These are phyloP conservation scores for Colletotrichum neosansevieriae DNA, from an alignment of 2,329 filamentous ascomycete genomes.

Conservation along the genomic window DNA sequence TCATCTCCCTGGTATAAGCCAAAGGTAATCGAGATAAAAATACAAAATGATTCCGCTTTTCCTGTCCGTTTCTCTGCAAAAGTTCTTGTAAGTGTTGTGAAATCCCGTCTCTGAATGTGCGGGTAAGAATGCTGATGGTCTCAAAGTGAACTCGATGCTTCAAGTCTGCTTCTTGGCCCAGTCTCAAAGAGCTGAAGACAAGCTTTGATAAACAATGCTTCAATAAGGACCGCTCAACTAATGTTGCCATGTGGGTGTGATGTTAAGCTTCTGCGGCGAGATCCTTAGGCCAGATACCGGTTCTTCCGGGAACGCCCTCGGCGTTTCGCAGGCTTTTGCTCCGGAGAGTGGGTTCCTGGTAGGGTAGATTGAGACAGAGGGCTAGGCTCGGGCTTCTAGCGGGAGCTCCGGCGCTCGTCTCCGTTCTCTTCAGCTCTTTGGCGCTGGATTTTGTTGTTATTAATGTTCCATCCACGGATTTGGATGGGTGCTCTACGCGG, in stretches of 20 bases:
- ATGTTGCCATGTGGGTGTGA: too few relatives aligned
- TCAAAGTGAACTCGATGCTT: too few relatives aligned
- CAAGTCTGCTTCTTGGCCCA: neutral
- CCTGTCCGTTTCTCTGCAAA: slow-evolving; percentile 5
- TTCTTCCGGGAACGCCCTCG: too few relatives aligned
- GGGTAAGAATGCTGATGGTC: too few relatives aligned
- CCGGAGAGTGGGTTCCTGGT: neutral
- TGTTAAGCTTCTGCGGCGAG: too few relatives aligned
- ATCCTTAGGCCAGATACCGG: too few relatives aligned
- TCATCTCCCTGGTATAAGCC: slow-evolving; percentile 24
- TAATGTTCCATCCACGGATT: slow-evolving; percentile 64
- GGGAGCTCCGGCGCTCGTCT: slow-evolving; percentile 41
- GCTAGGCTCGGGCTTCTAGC: slow-evolving; percentile 27
- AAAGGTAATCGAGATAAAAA: slow-evolving; percentile 32
- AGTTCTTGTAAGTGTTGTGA: slow-evolving; percentile 5
- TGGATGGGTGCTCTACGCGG: slow-evolving; percentile 67
- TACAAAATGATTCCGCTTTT: slow-evolving; percentile 33
- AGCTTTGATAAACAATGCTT: neutral
- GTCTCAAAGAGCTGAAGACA: neutral
- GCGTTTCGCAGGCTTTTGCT: too few relatives aligned
- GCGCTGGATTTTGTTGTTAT: slow-evolving; percentile 38
- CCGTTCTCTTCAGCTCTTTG: slow-evolving; percentile 35
- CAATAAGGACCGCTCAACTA: neutral
- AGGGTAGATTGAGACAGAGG: slow-evolving; percentile 4
- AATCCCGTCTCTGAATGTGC: neutral